Evolutionary conservation across 345 rosid genomes (phyloP), one percentile per base, ranked within the genome.

Genomic region (Eucalyptus erythrocorys): DNA sequence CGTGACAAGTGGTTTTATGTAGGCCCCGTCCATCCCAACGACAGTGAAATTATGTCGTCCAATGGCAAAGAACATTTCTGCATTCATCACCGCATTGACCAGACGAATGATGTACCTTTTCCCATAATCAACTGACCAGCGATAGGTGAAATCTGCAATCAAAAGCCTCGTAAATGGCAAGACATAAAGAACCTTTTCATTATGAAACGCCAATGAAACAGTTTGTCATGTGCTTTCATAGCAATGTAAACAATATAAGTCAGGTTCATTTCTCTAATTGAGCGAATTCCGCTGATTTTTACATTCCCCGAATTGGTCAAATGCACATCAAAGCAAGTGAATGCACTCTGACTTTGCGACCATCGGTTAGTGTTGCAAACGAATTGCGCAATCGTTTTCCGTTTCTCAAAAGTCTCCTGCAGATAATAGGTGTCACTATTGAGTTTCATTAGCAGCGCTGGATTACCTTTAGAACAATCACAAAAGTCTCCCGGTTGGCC

Each of bases 401-500:
- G 81, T 71, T 34, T 19, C 76, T n/a, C 76, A 14, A n/a, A 30
- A 64, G 43, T 71, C 45, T 37, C 45, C 2, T 10, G 45, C 6
- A 37, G 76, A n/a, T 64, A n/a, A n/a, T 64, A 64, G 11, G 21
- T 15, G 37, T 64, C 10, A 15, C 17, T n/a, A 64, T 34, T 64
- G 17, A 14, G 76, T 14, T 64, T 64, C 37, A 15, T 64, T 64
- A 15, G 76, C 76, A n/a, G 47, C 27, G 8, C 4, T 76, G 45
- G 80, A 21, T 16, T 71, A 90, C 89, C 88, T 76, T 90, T 80
- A 43, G 91, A 90, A 40, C 91, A 90, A 3, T 48, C 43, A n/a
- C 55, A 76, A 3, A 90, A 79, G 50, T 90, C 91, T 55, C 91
- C 91, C 3, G 91, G 91, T 85, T 88, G 90, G 24, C 91, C 91